phyloP scores from a whole-genome alignment of 2,329 filamentous ascomycete genomes.

The Stachybotrys chlorohalonatus region DNA sequence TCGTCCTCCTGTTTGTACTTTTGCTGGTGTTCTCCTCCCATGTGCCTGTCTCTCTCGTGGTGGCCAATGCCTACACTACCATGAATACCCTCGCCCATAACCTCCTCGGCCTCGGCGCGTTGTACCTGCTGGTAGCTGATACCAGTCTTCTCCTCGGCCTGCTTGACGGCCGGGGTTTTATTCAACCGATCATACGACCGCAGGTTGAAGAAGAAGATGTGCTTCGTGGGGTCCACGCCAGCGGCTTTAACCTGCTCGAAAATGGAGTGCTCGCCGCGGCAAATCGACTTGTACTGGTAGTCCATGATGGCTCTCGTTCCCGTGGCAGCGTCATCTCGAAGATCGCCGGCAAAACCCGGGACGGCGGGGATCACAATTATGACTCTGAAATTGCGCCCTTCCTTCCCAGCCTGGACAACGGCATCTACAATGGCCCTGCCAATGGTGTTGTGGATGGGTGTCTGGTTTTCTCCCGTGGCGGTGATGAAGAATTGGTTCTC shows the following conservation, averaged over 20 bases:
- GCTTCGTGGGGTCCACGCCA: conserved; percentile 66
- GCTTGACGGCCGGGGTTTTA: conserved; percentile 62
- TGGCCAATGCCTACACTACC: conserved; percentile 37
- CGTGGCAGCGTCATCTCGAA: conserved; percentile 71
- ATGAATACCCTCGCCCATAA: conserved; percentile 70
- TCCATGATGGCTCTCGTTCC: conserved; percentile 96
- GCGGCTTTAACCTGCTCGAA: conserved; percentile 64
- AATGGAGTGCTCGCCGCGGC: conserved; percentile 84
- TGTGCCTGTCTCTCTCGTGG: conserved; percentile 38
- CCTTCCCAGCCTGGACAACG: conserved; percentile 69
- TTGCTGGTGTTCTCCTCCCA: conserved; percentile 30
- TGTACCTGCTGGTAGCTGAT: conserved; percentile 82
- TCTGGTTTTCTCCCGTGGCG: conserved; percentile 80
- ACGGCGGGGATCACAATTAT: conserved; percentile 87
- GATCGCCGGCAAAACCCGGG: conserved; percentile 87
- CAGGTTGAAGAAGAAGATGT: conserved; percentile 92
- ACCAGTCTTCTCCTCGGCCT: conserved; percentile 72
- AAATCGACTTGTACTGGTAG: conserved; percentile 95
- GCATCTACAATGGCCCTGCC: conserved; percentile 87
- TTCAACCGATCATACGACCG: conserved; percentile 89
- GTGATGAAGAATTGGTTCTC: conserved; percentile 99
- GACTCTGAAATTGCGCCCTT: conserved; percentile 79
- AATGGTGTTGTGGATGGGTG: conserved; percentile 79
- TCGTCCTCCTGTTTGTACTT: conserved; percentile 23
- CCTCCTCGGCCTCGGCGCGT: conserved; percentile 77